Evolutionary conservation across 2,329 filamentous ascomycete genomes (phyloP).

Genomic region (Lachnellula subtilissima): DNA sequence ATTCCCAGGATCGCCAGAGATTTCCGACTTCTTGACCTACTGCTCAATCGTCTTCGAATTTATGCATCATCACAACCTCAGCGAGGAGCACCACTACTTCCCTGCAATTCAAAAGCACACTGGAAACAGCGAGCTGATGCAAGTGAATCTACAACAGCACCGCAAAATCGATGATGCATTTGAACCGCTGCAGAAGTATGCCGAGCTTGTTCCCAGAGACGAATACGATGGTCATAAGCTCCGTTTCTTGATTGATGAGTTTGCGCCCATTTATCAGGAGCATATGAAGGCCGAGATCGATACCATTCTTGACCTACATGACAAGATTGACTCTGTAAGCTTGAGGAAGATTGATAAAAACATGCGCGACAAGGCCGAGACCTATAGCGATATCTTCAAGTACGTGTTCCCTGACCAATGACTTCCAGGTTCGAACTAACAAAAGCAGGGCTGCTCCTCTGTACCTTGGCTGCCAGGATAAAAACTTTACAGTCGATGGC

Average conservation of each 20-base stretch:
- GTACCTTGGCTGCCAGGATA: constrained; percentile 17
- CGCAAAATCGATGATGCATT: constrained; percentile 31
- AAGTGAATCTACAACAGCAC: constrained; percentile 33
- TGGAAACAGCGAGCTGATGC: constrained; percentile 30
- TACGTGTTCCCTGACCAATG: constrained; percentile 1
- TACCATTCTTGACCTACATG: constrained; percentile 23
- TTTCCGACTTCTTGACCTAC: constrained; percentile 30
- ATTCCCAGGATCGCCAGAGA: constrained; percentile 22
- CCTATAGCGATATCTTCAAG: constrained; percentile 24
- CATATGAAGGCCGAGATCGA: constrained; percentile 31
- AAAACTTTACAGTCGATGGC: constrained; percentile 13
- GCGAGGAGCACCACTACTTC: constrained; percentile 34
- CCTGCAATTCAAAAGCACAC: constrained; percentile 32
- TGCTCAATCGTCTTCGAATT: constrained; percentile 31
- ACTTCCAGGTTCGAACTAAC: background rate
- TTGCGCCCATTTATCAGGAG: constrained; percentile 23
- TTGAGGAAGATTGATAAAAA: constrained; percentile 17
- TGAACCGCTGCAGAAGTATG: constrained; percentile 27
- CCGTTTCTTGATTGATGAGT: constrained; percentile 23
- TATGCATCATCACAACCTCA: constrained; percentile 34
- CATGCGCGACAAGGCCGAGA: constrained; percentile 16
- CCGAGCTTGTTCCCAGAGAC: constrained; percentile 19
- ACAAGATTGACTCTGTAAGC: constrained; percentile 12
- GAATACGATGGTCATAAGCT: constrained; percentile 24
- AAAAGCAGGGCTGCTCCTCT: constrained; percentile 18